phyloP scores from a whole-genome alignment of 306 rosid species.

The Lagenaria siceraria region DNA sequence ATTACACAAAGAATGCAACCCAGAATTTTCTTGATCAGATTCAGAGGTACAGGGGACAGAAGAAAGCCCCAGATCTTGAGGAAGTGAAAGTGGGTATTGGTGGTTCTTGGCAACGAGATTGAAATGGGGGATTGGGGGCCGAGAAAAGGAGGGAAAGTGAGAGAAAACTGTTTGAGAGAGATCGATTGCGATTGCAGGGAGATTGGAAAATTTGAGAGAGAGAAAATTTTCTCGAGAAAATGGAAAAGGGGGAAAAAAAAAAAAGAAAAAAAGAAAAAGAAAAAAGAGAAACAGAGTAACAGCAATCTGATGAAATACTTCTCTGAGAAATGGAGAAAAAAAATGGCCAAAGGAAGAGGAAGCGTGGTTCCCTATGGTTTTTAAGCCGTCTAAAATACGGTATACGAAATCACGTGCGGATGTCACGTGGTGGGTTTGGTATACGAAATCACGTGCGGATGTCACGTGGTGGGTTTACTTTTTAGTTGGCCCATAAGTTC shows the following conservation, averaged over 20 bases:
- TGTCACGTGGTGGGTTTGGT: conserved; percentile 11
- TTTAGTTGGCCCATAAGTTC: too few species aligned
- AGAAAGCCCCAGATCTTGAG: conserved; percentile 21
- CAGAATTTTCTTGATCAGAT: conserved; percentile 7
- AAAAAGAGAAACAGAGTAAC: not conserved
- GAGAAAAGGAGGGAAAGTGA: not conserved
- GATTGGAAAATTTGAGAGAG: not conserved
- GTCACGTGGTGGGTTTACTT: conserved; percentile 8
- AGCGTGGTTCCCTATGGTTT: not conserved
- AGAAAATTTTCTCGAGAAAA: not conserved
- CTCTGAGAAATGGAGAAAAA: not conserved
- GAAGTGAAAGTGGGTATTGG: not conserved
- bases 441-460: not conserved
- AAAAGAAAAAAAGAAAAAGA: not conserved
- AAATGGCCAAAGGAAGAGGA: not conserved
- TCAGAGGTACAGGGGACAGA: conserved; percentile 13
- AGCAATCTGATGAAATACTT: conserved; percentile 10
- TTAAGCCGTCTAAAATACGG: not conserved
- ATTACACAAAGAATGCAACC: not conserved
- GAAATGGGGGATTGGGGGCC: not conserved
- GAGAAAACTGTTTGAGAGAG: conserved; percentile 10
- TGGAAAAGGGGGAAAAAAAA: not conserved
- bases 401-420: not conserved
- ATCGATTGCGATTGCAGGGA: conserved; percentile 37
- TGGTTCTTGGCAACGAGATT: conserved; percentile 15